phyloP scores from a whole-genome alignment of 1,139 yeast genomes.

The Arxiozyma bovina region DNA sequence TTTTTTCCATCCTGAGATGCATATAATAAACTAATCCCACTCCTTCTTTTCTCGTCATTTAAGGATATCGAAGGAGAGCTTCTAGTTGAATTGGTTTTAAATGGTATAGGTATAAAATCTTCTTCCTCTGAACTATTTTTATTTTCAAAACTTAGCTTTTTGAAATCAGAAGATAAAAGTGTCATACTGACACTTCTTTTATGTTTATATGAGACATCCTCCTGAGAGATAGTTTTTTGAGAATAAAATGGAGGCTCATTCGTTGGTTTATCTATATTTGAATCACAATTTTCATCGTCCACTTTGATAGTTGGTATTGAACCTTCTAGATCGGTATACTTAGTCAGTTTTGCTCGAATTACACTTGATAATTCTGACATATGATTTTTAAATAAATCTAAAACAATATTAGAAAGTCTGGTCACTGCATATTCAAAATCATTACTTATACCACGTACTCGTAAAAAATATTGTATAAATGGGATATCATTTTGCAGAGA shows the following conservation, averaged over 20 bases:
- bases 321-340: neutral
- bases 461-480: slow-evolving; percentile 13
- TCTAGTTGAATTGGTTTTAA: slow-evolving; percentile 15
- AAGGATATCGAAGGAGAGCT: slow-evolving; percentile 8
- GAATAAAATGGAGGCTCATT: neutral
- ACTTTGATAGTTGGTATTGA: neutral
- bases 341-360: neutral
- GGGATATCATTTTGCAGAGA: slow-evolving; percentile 9
- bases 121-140: neutral
- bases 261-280: neutral
- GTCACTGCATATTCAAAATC: neutral
- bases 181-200: slow-evolving; percentile 1
- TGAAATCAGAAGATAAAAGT: neutral
- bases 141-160: neutral
- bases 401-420: neutral
- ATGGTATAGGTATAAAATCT: slow-evolving; percentile 19
- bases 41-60: slow-evolving; percentile 9
- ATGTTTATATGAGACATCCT: neutral
- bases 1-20: neutral
- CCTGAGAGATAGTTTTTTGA: neutral
- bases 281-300: neutral
- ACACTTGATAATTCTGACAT: neutral
- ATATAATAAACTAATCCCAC: slow-evolving; percentile 11
- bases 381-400: neutral
- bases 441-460: slow-evolving; percentile 3